A percentile compares a stretch with the other conserved stretches of the same genome.
Conservation (phyloP, 805 yeast species). For the Lachancea thermotolerans region DNA sequence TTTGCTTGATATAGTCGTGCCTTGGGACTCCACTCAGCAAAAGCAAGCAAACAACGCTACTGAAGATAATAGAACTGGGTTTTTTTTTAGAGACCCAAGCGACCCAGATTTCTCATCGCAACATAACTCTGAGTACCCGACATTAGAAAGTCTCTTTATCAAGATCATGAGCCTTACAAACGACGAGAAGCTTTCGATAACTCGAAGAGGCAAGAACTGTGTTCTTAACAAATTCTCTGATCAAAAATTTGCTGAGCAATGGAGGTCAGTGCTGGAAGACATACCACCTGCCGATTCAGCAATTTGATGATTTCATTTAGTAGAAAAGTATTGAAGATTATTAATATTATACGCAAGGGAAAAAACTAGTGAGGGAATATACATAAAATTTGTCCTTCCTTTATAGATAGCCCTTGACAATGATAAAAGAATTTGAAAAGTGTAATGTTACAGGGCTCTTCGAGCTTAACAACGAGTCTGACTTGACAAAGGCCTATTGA, state of each 20-base stretch:
- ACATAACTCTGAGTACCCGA: constrained; percentile 33
- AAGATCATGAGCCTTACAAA: constrained; percentile 36
- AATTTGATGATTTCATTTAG: no score
- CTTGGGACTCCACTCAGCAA: constrained; percentile 35
- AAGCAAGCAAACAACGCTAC: constrained; percentile 24
- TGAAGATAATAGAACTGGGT: constrained; percentile 57
- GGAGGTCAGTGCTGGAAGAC: constrained; percentile 38
- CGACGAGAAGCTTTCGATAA: constrained; percentile 34
- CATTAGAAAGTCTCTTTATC: constrained; percentile 44
- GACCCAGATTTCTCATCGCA: constrained; percentile 60
- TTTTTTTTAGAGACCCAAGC: constrained; percentile 59
- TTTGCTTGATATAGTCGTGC: constrained; percentile 70
- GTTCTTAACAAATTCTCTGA: constrained; percentile 56
- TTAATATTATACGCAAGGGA: no score
- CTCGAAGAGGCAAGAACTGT: constrained; percentile 41
- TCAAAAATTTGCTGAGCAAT: constrained; percentile 43
- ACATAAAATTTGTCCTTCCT: not conserved
- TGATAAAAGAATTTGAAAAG: not conserved
- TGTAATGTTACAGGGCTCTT: constrained; percentile 2
- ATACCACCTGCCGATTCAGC: constrained; percentile 1
- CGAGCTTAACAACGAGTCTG: not conserved
- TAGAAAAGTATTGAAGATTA: no score
- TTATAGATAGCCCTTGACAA: not conserved
- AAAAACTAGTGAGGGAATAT: no score
- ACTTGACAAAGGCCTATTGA: not conserved